Conservation (phyloP, 163 green algal species). For the Chlamydomonas reinhardtii region DNA sequence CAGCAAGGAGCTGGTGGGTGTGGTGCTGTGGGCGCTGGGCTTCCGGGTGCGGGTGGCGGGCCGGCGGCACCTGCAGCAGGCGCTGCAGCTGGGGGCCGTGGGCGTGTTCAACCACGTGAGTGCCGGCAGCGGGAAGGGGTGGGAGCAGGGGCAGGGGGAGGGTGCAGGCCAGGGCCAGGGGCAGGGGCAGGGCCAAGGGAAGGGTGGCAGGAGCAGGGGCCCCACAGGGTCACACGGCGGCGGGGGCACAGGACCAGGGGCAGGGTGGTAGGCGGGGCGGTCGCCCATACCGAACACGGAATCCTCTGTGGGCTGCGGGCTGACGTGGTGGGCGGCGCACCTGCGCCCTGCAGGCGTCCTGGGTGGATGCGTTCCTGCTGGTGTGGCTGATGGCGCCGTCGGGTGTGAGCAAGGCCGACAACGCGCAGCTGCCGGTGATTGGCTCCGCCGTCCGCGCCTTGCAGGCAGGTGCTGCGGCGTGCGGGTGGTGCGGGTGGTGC, state of each 20-base stretch:
- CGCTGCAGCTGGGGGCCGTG: constrained; percentile 7
- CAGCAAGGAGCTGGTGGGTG: constrained; percentile 30
- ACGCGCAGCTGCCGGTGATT: constrained; percentile 56
- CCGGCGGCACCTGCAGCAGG: background rate
- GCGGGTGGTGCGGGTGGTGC: no score
- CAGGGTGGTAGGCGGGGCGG: no score
- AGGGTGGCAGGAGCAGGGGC: no score
- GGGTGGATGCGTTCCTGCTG: constrained; percentile 56
- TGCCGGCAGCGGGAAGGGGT: no score
- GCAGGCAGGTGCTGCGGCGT: background rate
- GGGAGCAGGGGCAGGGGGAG: no score
- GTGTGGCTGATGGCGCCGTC: constrained; percentile 64
- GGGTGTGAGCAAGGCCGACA: constrained; percentile 54
- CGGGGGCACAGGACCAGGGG: no score
- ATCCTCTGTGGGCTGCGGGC: no score
- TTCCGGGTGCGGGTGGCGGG: constrained; percentile 4
- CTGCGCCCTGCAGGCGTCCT: constrained; percentile 42
- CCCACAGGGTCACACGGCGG: no score
- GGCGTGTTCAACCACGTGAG: constrained; percentile 43
- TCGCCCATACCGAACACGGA: no score
- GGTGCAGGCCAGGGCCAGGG: no score
- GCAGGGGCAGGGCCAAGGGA: no score
- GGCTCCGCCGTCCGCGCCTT: background rate
- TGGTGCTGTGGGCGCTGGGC: constrained; percentile 14
- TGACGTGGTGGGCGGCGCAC: no score